Evolutionary conservation across 768 basidiomycete species (phyloP).

Genomic region (Rhizopogon vesiculosus): DNA sequence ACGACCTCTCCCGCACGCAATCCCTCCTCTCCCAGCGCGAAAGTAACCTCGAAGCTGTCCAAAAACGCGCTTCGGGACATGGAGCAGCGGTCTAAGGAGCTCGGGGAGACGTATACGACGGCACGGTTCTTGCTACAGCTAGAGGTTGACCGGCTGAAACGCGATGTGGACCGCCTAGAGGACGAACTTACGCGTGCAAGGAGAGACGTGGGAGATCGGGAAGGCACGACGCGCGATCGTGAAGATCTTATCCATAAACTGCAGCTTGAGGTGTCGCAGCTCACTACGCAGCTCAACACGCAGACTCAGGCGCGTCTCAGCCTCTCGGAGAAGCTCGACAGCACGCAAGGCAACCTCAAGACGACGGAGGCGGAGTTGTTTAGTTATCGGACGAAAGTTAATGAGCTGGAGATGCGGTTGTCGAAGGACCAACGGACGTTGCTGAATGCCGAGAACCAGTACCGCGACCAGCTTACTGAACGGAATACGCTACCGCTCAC

Average conservation of each 20-base stretch:
- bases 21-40: conserved; percentile 69
- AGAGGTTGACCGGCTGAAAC: conserved; percentile 80
- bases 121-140: conserved; percentile 85
- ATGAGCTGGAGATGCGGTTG: conserved; percentile 75
- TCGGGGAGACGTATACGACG: conserved; percentile 81
- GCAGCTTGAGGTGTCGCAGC: conserved; percentile 75
- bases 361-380: conserved; percentile 65
- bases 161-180: conserved; percentile 79
- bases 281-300: conserved; percentile 71
- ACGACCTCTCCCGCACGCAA: conserved; percentile 59
- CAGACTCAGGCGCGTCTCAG: conserved; percentile 88
- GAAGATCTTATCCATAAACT: conserved; percentile 72
- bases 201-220: conserved; percentile 64
- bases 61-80: conserved; percentile 63
- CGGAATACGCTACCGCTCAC: conserved; percentile 87
- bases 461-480: conserved; percentile 90
- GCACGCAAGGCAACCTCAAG: conserved; percentile 54
- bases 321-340: conserved; percentile 86
- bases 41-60: conserved; percentile 67
- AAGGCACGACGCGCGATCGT: conserved; percentile 60
- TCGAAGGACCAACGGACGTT: conserved; percentile 78
- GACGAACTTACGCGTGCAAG: conserved; percentile 71
- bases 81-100: conserved; percentile 72
- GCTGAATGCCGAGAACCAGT: conserved; percentile 69
- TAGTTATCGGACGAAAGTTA: conserved; percentile 52